These are phyloP conservation scores for Cornus kousa DNA, from an alignment of 148 eudicot genomes.

Conservation along the genomic window DNA sequence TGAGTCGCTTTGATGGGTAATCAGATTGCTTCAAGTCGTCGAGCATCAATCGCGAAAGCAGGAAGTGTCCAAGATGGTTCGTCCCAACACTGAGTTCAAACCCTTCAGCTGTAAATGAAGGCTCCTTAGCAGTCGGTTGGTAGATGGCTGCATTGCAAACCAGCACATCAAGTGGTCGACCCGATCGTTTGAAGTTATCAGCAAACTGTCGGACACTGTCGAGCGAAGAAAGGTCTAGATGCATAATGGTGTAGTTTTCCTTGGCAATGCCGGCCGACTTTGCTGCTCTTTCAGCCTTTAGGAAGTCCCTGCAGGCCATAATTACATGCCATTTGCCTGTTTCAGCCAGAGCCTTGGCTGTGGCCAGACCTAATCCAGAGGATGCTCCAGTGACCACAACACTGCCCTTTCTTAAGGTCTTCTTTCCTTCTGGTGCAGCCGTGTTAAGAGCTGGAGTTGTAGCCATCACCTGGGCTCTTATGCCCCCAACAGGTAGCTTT, in stretches of 20 bases:
- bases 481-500: constrained; percentile 26
- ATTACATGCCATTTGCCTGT: constrained; percentile 88
- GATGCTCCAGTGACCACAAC: constrained; percentile 95
- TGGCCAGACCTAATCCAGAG: constrained; percentile 83
- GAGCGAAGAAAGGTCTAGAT: constrained; percentile 82
- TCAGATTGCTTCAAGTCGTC: constrained; percentile 74
- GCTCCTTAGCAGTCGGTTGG: constrained; percentile 70
- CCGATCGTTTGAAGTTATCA: constrained; percentile 66
- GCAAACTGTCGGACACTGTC: constrained; percentile 90
- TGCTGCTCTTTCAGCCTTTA: constrained; percentile 86
- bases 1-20: constrained; percentile 63
- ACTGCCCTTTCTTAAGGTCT: constrained; percentile 75
- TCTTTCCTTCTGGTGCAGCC: constrained; percentile 49
- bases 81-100: constrained; percentile 91
- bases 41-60: constrained; percentile 64
- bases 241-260: constrained; percentile 80
- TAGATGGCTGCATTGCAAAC: constrained; percentile 93
- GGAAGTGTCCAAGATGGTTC: constrained; percentile 85
- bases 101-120: constrained; percentile 78
- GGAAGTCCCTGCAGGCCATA: constrained; percentile 90
- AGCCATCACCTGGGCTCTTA: constrained; percentile 55
- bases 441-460: constrained; percentile 53
- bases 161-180: constrained; percentile 64
- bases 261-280: constrained; percentile 70
- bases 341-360: constrained; percentile 87